phyloP scores from a whole-genome alignment of 2,329 filamentous ascomycete genomes.

The Hysterium pulicare region DNA sequence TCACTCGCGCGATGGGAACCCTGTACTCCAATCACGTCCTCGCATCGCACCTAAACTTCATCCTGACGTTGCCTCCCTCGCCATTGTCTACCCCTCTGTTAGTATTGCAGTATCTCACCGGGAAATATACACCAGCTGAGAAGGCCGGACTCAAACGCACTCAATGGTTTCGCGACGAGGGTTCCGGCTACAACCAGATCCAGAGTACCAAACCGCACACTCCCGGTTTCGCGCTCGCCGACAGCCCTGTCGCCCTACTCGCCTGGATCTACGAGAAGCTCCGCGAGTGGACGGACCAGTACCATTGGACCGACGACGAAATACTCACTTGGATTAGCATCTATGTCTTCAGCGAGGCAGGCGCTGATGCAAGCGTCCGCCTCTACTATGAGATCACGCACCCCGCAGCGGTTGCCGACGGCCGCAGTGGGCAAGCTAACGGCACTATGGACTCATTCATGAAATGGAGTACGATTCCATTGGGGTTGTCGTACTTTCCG shows the following conservation, averaged over 20 bases:
- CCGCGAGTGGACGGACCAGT: constrained; percentile 67
- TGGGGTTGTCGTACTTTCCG: constrained; percentile 52
- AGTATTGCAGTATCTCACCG: constrained; percentile 41
- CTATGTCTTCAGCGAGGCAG: constrained; percentile 65
- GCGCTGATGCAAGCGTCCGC: constrained; percentile 59
- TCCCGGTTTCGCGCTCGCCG: constrained; percentile 61
- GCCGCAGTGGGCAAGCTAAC: constrained; percentile 20
- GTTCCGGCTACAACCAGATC: constrained; percentile 53
- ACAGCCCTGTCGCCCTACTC: constrained; percentile 64
- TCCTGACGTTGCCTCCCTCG: constrained; percentile 43
- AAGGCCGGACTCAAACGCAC: constrained; percentile 6
- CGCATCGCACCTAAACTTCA: constrained; percentile 58
- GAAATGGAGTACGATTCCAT: constrained; percentile 35
- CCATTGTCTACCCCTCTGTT: constrained; percentile 52
- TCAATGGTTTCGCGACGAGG: constrained; percentile 35
- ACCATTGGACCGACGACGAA: constrained; percentile 69
- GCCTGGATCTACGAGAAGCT: constrained; percentile 77
- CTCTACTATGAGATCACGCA: constrained; percentile 64
- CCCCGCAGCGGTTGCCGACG: not conserved
- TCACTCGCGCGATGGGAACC: constrained; percentile 57
- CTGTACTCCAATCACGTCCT: constrained; percentile 54
- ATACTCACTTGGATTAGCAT: constrained; percentile 67
- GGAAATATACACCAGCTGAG: constrained; percentile 1
- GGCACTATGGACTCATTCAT: constrained; percentile 37
- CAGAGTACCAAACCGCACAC: constrained; percentile 69